A percentile compares a stretch with the other conserved stretches of the same genome.
These are phyloP conservation scores for Choiromyces venosus DNA, from an alignment of 495 filamentous ascomycete species.

Conservation along the genomic window DNA sequence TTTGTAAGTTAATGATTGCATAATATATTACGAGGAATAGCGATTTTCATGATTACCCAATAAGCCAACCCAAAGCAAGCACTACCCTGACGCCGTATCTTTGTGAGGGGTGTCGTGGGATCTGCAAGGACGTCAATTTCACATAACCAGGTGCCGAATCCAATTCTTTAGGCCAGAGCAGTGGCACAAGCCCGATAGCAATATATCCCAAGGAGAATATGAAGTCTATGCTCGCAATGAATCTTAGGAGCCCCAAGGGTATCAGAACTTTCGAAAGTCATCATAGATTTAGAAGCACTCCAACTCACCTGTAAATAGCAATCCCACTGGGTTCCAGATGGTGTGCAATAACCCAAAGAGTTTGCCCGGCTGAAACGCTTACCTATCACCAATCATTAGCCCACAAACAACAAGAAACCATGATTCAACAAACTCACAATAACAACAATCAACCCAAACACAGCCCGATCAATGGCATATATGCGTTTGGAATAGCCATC, in stretches of 20 bases:
- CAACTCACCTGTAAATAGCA: neutral
- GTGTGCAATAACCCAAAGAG: neutral
- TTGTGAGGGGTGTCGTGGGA: neutral
- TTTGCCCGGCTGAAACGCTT: neutral
- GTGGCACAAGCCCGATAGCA: neutral
- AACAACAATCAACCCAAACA: slow-evolving; percentile 32
- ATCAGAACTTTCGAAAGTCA: neutral
- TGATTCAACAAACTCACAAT: slow-evolving; percentile 18
- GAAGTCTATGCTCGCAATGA: neutral
- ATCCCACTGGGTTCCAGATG: neutral
- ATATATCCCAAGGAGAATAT: neutral
- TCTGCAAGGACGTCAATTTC: neutral
- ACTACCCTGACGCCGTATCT: neutral
- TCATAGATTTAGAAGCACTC: neutral
- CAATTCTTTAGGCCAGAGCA: neutral
- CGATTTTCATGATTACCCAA: neutral
- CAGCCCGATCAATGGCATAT: slow-evolving; percentile 26
- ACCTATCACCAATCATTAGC: neutral
- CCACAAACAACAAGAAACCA: neutral
- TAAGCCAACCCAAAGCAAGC: neutral
- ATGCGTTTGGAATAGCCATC: slow-evolving; percentile 12
- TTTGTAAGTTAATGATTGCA: neutral
- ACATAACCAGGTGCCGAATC: neutral
- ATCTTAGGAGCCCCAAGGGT: neutral
- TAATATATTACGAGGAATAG: neutral